Evolutionary conservation across 495 filamentous ascomycete species (phyloP).

Genomic region (Bathelium albidoporum): DNA sequence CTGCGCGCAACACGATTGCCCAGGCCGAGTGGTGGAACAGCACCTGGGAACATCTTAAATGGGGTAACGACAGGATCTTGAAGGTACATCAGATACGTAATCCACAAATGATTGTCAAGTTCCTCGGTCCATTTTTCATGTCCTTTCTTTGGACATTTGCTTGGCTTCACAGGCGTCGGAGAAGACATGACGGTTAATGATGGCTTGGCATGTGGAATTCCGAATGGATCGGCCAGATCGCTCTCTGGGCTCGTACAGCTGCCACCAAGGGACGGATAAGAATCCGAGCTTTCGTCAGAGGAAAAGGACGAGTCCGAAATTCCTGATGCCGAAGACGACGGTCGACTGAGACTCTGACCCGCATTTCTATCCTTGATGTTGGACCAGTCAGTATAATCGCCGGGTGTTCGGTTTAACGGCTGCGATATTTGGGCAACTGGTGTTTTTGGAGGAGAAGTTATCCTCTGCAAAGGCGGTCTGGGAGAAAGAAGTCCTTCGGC

Average conservation of each 20-base stretch:
- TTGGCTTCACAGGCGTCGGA: conserved; percentile 18
- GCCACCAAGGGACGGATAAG: conserved; percentile 53
- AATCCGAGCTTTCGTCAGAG: conserved; percentile 53
- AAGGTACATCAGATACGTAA: conserved; percentile 75
- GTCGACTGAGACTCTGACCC: conserved; percentile 37
- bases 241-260: conserved; percentile 62
- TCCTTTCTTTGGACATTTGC: conserved; percentile 22
- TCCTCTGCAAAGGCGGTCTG: conserved; percentile 34
- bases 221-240: conserved; percentile 47
- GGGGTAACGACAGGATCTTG: conserved; percentile 89
- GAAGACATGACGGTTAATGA: conserved; percentile 18
- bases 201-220: conserved; percentile 37
- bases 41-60: conserved; percentile 79
- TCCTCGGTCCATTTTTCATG: conserved; percentile 61
- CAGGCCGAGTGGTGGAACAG: conserved; percentile 79
- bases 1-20: conserved; percentile 79
- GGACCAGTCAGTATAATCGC: conserved; percentile 13
- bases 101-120: conserved; percentile 91
- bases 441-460: conserved; percentile 50
- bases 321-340: conserved; percentile 49
- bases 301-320: conserved; percentile 61
- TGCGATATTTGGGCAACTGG: conserved; percentile 47
- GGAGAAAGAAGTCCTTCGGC: conserved; percentile 40
- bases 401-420: conserved; percentile 28
- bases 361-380: conserved; percentile 13